Percentiles rank a stretch among this genome's conserved stretches.
phyloP scores from a whole-genome alignment of 2,329 filamentous ascomycete species.

The Phyllosticta paracitricarpa region DNA sequence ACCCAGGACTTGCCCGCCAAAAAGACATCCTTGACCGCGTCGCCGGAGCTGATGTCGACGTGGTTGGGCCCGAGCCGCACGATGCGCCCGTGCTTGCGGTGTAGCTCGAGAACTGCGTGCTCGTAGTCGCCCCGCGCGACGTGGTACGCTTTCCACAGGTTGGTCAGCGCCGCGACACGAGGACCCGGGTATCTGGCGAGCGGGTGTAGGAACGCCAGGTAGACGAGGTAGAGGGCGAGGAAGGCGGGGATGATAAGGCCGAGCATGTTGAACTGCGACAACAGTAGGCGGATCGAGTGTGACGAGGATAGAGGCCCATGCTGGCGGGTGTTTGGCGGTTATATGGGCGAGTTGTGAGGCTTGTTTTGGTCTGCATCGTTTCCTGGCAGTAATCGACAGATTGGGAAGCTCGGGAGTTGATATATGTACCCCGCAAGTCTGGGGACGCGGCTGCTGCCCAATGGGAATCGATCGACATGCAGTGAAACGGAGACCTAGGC shows the following conservation, averaged over 20 bases:
- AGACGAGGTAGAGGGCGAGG: constrained; percentile 16
- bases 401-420: neutral
- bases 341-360: too few species aligned
- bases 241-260: neutral
- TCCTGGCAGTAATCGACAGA: neutral
- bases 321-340: too few species aligned
- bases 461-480: neutral
- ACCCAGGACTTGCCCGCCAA: neutral
- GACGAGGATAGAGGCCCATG: neutral
- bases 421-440: neutral
- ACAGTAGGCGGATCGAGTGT: too few species aligned
- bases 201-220: constrained; percentile 33
- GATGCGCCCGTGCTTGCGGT: neutral
- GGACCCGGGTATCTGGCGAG: constrained; percentile 36
- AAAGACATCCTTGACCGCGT: neutral
- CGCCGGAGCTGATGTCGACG: neutral
- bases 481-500: too few species aligned
- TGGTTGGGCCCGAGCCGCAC: constrained; percentile 1
- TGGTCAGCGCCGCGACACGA: constrained; percentile 26
- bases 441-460: neutral
- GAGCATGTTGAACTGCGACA: neutral
- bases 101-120: neutral
- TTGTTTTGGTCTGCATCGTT: too few species aligned
- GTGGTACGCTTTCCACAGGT: constrained; percentile 14
- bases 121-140: neutral